These are phyloP conservation scores for Alternaria ventricosa DNA, from an alignment of 2,329 filamentous ascomycete genomes.

Conservation along the genomic window DNA sequence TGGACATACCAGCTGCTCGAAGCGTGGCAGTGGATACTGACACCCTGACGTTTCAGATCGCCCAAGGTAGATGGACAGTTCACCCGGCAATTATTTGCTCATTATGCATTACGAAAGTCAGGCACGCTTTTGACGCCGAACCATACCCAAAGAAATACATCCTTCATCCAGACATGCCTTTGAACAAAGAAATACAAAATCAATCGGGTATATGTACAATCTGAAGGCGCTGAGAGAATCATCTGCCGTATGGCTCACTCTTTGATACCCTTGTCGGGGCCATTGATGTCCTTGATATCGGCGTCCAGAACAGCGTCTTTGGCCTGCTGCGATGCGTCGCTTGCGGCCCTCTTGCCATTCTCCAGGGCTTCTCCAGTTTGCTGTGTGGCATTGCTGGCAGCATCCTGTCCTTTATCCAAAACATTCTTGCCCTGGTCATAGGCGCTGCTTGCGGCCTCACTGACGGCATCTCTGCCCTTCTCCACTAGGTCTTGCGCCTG, in stretches of 20 bases:
- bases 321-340: constrained; percentile 21
- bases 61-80: constrained; percentile 1
- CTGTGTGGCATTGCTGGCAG: constrained; percentile 15
- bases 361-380: constrained; percentile 26
- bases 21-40: neutral
- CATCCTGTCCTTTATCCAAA: constrained; percentile 33
- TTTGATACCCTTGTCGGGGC: constrained; percentile 19
- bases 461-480: constrained; percentile 24
- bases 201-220: constrained; percentile 27
- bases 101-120: neutral
- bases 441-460: neutral
- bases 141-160: neutral
- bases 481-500: constrained; percentile 36
- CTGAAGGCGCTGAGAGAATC: neutral
- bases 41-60: neutral
- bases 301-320: constrained; percentile 25
- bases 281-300: constrained; percentile 25
- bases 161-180: neutral
- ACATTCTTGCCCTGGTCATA: constrained; percentile 26
- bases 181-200: constrained; percentile 2
- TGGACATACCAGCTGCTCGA: neutral
- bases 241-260: constrained; percentile 12
- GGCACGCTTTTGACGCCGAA: neutral
- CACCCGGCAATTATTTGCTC: neutral
- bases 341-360: constrained; percentile 27